Evolutionary conservation across 306 rosid species (phyloP).

Genomic region (Carpinus viminea): DNA sequence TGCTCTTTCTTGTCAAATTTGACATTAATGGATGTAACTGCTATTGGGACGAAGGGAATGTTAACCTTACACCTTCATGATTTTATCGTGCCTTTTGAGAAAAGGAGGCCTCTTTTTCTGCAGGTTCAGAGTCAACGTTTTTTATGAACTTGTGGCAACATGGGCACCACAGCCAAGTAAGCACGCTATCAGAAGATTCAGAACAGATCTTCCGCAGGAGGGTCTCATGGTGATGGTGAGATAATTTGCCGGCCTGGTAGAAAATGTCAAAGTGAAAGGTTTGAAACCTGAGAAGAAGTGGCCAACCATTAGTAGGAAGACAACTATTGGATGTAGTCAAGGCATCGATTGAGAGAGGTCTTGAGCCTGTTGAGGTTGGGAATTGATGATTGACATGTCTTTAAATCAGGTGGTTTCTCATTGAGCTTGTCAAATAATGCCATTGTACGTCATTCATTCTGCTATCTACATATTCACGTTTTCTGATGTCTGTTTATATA

Average conservation of each 20-base stretch:
- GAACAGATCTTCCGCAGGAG: slow-evolving; percentile 77
- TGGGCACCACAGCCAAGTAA: slow-evolving; percentile 63
- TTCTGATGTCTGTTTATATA: not conserved
- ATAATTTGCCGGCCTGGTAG: slow-evolving; percentile 72
- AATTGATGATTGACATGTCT: slow-evolving; percentile 13
- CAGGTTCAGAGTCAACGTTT: slow-evolving; percentile 49
- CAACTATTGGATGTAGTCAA: slow-evolving; percentile 76
- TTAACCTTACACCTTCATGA: slow-evolving; percentile 70
- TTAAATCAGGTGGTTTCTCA: not conserved
- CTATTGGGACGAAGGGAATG: slow-evolving; percentile 75
- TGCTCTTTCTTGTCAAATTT: slow-evolving; percentile 76
- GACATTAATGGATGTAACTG: slow-evolving; percentile 64
- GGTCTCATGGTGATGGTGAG: slow-evolving; percentile 80
- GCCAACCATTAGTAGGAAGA: slow-evolving; percentile 73
- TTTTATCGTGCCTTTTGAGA: slow-evolving; percentile 66
- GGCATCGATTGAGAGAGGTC: slow-evolving; percentile 67
- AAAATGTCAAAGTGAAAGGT: slow-evolving; percentile 45
- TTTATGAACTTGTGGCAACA: slow-evolving; percentile 53
- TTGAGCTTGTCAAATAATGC: slow-evolving; percentile 1
- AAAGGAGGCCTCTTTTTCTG: slow-evolving; percentile 60
- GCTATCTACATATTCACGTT: not conserved
- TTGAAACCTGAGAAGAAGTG: slow-evolving; percentile 69
- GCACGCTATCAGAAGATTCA: slow-evolving; percentile 42
- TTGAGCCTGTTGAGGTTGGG: slow-evolving; percentile 51
- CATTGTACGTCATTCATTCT: not conserved